A percentile compares a stretch with the other conserved stretches of the same genome.
Conservation (phyloP, 164 flowering plant genomes). For the Warburgia ugandensis region DNA sequence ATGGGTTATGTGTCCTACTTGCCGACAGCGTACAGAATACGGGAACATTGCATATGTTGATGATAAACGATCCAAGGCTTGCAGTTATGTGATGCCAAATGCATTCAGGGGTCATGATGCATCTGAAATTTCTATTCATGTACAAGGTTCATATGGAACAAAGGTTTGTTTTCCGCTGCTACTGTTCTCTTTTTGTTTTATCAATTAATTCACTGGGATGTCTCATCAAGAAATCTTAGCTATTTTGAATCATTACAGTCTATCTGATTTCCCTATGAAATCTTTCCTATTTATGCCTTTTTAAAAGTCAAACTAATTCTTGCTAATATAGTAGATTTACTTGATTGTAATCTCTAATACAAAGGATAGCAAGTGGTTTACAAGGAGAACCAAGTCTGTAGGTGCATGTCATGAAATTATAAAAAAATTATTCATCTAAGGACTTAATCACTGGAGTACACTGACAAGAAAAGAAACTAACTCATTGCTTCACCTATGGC, state of each 20-base stretch:
- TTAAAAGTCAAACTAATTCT: neutral
- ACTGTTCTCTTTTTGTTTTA: neutral
- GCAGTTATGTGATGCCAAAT: slow-evolving; percentile 22
- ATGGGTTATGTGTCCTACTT: slow-evolving; percentile 89
- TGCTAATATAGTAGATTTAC: neutral
- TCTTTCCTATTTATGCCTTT: no score
- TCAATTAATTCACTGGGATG: no score
- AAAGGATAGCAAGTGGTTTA: no score
- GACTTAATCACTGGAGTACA: no score
- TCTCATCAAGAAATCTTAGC: no score
- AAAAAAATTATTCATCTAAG: no score
- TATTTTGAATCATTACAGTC: no score
- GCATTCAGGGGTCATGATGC: slow-evolving; percentile 23
- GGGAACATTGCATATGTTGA: slow-evolving; percentile 75
- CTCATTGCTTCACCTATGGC: no score
- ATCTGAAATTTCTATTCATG: slow-evolving; percentile 47
- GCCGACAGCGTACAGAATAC: slow-evolving; percentile 72
- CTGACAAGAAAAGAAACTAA: no score
- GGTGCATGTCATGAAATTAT: no score
- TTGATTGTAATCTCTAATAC: neutral
- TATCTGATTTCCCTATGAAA: no score
- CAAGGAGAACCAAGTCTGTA: no score
- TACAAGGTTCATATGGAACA: slow-evolving; percentile 93
- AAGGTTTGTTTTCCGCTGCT: slow-evolving; percentile 38
- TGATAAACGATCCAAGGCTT: slow-evolving; percentile 34